Evolutionary conservation across 345 rosid species (phyloP).

Genomic region (Trapa bicornis): DNA sequence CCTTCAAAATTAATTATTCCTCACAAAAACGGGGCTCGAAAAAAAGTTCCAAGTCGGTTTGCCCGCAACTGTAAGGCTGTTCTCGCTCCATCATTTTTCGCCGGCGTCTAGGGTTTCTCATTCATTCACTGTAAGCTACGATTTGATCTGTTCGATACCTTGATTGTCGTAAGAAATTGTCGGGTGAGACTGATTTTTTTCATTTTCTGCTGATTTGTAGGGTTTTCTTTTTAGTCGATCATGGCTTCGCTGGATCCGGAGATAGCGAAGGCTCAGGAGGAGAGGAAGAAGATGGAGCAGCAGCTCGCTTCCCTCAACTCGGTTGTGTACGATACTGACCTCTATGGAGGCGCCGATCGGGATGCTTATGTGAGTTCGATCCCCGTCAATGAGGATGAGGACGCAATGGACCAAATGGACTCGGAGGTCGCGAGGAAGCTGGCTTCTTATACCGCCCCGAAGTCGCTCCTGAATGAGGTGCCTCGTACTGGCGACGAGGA

Average conservation of each 20-base stretch:
- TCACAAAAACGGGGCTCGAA: no score
- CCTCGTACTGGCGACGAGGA: conserved; percentile 56
- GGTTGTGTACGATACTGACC: conserved; percentile 60
- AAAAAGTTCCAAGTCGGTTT: no score
- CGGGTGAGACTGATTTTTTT: background rate
- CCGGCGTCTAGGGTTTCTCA: background rate
- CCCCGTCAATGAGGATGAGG: conserved; percentile 81
- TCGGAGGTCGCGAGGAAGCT: conserved; percentile 64
- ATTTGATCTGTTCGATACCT: background rate
- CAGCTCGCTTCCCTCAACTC: conserved; percentile 67
- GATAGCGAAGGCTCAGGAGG: conserved; percentile 79
- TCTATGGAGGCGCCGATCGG: conserved; percentile 66
- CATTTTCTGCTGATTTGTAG: background rate
- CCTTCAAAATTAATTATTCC: no score
- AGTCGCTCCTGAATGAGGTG: conserved; percentile 57
- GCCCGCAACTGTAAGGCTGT: no score
- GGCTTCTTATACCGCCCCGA: conserved; percentile 88
- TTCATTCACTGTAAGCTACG: background rate
- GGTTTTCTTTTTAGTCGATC: background rate
- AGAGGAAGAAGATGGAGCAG: conserved; percentile 55
- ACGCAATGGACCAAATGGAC: conserved; percentile 45
- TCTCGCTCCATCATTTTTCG: no score
- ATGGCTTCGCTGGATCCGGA: conserved; percentile 45
- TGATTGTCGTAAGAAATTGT: background rate
- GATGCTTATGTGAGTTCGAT: conserved; percentile 56